These are phyloP conservation scores for Calonectria pseudoreteaudii DNA, from an alignment of 2,329 filamentous ascomycete species.

Conservation along the genomic window DNA sequence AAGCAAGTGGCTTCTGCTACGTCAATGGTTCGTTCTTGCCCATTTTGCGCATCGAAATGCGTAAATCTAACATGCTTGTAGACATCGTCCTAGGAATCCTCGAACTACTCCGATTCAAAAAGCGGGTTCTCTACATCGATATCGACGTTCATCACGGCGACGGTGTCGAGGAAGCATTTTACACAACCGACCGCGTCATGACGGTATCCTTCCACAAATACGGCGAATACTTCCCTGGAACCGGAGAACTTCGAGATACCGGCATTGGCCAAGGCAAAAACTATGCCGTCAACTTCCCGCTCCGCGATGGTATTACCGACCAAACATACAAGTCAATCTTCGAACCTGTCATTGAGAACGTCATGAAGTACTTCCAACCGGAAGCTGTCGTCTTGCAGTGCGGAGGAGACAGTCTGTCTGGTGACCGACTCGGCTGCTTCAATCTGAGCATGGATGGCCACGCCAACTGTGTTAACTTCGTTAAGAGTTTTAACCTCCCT, in stretches of 20 bases:
- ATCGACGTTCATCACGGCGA: conserved; percentile 96
- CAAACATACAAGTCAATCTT: conserved; percentile 91
- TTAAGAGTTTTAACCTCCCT: conserved; percentile 86
- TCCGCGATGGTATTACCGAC: conserved; percentile 93
- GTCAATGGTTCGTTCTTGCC: conserved; percentile 80
- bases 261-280: conserved; percentile 90
- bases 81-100: conserved; percentile 96
- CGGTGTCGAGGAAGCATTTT: conserved; percentile 93
- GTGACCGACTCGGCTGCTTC: conserved; percentile 95
- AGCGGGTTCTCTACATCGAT: conserved; percentile 97
- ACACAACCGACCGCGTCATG: conserved; percentile 92
- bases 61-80: conserved; percentile 52
- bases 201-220: conserved; percentile 97
- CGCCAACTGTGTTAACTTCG: conserved; percentile 91
- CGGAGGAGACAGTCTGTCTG: conserved; percentile 93
- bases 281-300: conserved; percentile 90
- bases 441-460: conserved; percentile 98
- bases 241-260: conserved; percentile 86
- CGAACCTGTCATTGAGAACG: conserved; percentile 86
- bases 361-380: conserved; percentile 89
- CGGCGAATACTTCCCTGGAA: conserved; percentile 95
- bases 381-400: conserved; percentile 96
- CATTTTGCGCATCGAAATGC: neutral
- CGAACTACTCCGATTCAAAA: conserved; percentile 88
- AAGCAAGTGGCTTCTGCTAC: conserved; percentile 98